A percentile compares a stretch with the other conserved stretches of the same genome.
Conservation (phyloP, 192 early-diverging fungal species). For the Coemansia sp. region DNA sequence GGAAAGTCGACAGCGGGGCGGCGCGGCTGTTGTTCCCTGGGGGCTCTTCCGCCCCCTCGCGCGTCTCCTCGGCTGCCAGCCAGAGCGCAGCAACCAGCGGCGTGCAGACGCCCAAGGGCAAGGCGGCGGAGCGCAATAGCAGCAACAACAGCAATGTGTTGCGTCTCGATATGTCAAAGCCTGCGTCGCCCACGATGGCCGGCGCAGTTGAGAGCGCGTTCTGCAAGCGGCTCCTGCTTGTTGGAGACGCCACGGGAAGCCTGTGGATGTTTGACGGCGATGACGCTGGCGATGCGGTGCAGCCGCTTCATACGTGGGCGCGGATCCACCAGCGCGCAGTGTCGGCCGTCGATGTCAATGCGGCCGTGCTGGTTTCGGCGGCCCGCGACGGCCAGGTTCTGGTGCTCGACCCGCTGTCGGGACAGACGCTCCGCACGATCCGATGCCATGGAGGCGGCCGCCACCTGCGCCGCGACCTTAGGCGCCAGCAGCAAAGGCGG, state of each 20-base stretch:
- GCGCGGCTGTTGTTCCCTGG: not conserved
- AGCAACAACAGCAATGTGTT: not conserved
- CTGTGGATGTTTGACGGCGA: constrained; percentile 32
- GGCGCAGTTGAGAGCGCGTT: not conserved
- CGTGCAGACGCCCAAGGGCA: not conserved
- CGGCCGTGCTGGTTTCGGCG: constrained; percentile 24
- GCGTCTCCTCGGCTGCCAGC: not conserved
- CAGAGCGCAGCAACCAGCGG: constrained; percentile 4
- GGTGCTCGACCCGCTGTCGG: constrained; percentile 26
- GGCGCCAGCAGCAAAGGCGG: not conserved
- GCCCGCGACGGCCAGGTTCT: constrained; percentile 35
- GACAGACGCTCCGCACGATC: constrained; percentile 9
- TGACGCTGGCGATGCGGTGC: not conserved
- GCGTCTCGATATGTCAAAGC: constrained; percentile 10
- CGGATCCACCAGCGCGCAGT: constrained; percentile 31
- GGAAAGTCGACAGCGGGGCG: constrained; percentile 13
- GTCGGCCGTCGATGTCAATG: constrained; percentile 22
- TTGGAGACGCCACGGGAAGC: constrained; percentile 36
- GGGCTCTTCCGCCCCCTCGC: not conserved
- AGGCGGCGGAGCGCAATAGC: not conserved
- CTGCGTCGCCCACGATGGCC: not conserved
- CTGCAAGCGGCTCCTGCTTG: constrained; percentile 22
- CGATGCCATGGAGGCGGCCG: constrained; percentile 29
- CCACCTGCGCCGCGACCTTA: not conserved
- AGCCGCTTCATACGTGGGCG: constrained; percentile 17